phyloP scores from a whole-genome alignment of 805 yeast species.

The Torulaspora franciscae region DNA sequence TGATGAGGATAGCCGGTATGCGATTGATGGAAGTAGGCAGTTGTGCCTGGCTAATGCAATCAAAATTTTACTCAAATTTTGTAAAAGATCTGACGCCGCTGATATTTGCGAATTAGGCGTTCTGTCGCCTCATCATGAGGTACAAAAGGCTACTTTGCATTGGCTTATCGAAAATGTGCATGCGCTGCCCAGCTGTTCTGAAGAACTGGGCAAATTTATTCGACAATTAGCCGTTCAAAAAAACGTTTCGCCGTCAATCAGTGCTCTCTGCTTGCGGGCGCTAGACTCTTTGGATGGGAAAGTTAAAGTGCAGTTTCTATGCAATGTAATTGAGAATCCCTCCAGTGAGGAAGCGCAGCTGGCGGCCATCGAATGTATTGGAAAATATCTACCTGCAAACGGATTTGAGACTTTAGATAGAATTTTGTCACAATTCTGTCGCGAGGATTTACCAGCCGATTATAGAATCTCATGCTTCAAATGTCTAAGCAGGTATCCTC shows the following conservation, averaged over 20 bases:
- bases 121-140: constrained; percentile 41
- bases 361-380: constrained; percentile 49
- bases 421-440: constrained; percentile 8
- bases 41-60: constrained; percentile 39
- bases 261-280: constrained; percentile 39
- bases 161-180: constrained; percentile 23
- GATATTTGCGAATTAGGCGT: constrained; percentile 37
- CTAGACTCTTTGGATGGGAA: constrained; percentile 27
- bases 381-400: constrained; percentile 37
- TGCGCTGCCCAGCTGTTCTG: not conserved
- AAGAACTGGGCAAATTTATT: constrained; percentile 15
- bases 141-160: constrained; percentile 41
- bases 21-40: constrained; percentile 48
- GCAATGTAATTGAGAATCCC: constrained; percentile 27
- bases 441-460: constrained; percentile 25
- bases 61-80: constrained; percentile 29
- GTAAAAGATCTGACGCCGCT: constrained; percentile 19
- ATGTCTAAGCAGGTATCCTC: constrained; percentile 19
- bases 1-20: constrained; percentile 22
- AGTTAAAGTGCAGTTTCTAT: constrained; percentile 19
- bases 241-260: constrained; percentile 42
- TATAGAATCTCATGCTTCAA: constrained; percentile 26
- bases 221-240: constrained; percentile 27
- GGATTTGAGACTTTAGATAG: constrained; percentile 10
- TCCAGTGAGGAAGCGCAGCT: constrained; percentile 46